Conservation (phyloP, 2,329 filamentous ascomycete species). For the Hypomyces perniciosus region DNA sequence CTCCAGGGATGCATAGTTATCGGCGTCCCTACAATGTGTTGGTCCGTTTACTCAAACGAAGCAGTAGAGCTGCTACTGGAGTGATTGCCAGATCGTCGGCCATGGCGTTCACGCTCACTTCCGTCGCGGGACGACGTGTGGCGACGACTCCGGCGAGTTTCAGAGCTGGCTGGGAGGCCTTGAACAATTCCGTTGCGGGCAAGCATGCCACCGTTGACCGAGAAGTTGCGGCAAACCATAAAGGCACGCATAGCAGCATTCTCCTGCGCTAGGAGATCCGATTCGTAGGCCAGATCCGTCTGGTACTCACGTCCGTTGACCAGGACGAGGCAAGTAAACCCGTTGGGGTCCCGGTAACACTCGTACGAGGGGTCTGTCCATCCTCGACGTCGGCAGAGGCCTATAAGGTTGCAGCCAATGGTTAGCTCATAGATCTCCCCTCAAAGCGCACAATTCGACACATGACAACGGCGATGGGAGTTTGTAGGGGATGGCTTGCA, state of each 20-base stretch:
- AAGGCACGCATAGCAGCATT: conserved; percentile 94
- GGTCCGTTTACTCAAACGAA: conserved; percentile 46
- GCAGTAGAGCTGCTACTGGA: conserved; percentile 58
- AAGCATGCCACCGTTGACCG: conserved; percentile 89
- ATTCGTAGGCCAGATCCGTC: conserved; percentile 79
- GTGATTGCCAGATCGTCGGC: conserved; percentile 50
- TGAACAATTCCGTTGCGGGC: conserved; percentile 64
- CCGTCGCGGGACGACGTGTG: conserved; percentile 44
- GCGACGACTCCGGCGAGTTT: conserved; percentile 46
- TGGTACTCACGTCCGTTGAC: conserved; percentile 97
- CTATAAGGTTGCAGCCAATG: conserved; percentile 41
- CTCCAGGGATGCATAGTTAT: background rate
- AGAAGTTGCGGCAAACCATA: conserved; percentile 97
- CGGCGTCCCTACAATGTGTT: conserved; percentile 1
- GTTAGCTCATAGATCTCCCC: conserved; percentile 2
- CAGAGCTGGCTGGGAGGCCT: conserved; percentile 50
- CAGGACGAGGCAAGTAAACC: conserved; percentile 83
- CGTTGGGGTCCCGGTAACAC: conserved; percentile 65
- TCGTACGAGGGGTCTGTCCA: conserved; percentile 91
- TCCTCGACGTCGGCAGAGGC: conserved; percentile 87
- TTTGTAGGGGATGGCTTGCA: background rate
- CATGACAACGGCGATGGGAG: background rate
- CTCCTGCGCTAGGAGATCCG: conserved; percentile 77
- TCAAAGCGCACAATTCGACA: background rate
- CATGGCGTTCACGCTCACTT: conserved; percentile 36